Evolutionary conservation across 1,284 basidiomycete genomes (phyloP).

Genomic region (Sphaerobolus stellatus): DNA sequence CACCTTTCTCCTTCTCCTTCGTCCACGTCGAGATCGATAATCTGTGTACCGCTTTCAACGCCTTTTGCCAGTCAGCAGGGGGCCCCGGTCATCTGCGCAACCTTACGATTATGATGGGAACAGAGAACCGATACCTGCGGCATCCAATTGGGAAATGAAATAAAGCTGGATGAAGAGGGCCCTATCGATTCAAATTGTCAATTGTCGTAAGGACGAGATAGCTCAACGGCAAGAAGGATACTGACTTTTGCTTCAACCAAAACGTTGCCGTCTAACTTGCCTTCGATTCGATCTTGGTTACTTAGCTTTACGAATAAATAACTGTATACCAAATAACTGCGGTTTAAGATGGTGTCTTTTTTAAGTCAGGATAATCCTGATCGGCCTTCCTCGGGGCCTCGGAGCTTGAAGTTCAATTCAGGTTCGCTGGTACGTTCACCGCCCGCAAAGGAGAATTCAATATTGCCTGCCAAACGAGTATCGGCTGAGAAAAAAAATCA

Average conservation of each 20-base stretch:
- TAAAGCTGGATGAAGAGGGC: slow-evolving; percentile 82
- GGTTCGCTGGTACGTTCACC: slow-evolving; percentile 91
- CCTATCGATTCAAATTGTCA: slow-evolving; percentile 40
- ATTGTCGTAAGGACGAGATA: neutral
- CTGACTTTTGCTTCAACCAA: slow-evolving; percentile 81
- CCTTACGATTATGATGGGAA: neutral
- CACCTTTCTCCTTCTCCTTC: no score
- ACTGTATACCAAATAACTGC: slow-evolving; percentile 58
- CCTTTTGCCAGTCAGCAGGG: no score
- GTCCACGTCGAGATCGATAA: no score
- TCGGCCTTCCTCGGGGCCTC: slow-evolving; percentile 81
- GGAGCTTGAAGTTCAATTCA: slow-evolving; percentile 76
- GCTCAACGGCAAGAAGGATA: slow-evolving; percentile 15
- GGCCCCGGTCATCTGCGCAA: slow-evolving; percentile 9
- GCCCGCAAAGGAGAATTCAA: slow-evolving; percentile 81
- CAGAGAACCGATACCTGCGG: slow-evolving; percentile 35
- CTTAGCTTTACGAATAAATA: slow-evolving; percentile 74
- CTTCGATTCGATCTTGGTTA: slow-evolving; percentile 74
- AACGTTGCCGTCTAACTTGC: slow-evolving; percentile 71
- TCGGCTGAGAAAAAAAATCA: slow-evolving; percentile 1
- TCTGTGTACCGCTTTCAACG: no score
- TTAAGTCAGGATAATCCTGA: slow-evolving; percentile 52
- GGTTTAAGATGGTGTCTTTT: slow-evolving; percentile 16
- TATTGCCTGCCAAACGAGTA: slow-evolving; percentile 57
- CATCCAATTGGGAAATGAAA: slow-evolving; percentile 73